These are phyloP conservation scores for Mycena rebaudengoi DNA, from an alignment of 768 basidiomycete genomes.

Conservation along the genomic window DNA sequence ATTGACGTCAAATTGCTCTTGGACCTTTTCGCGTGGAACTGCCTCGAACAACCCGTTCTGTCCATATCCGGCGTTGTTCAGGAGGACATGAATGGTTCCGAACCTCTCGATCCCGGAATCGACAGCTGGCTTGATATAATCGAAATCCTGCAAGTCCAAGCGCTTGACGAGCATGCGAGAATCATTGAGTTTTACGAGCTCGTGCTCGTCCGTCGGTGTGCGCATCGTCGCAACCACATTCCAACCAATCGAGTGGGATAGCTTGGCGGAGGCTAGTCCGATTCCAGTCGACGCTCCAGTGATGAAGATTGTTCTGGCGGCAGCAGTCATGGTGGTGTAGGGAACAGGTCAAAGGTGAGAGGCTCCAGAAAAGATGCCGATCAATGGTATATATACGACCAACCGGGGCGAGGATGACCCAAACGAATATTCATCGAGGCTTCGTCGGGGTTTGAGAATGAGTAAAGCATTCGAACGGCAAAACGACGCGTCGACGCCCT, in stretches of 20 bases:
- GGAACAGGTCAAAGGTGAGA: no score
- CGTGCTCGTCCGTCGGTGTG: constrained; percentile 13
- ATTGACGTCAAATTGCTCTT: constrained; percentile 33
- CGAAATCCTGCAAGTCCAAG: constrained; percentile 25
- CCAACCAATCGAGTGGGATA: constrained; percentile 30
- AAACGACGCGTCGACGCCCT: no score
- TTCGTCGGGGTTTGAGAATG: no score
- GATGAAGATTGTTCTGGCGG: constrained; percentile 27
- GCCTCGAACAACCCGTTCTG: constrained; percentile 31
- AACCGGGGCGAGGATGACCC: no score
- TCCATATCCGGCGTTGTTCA: constrained; percentile 34
- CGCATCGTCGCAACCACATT: constrained; percentile 35
- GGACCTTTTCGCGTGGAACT: constrained; percentile 26
- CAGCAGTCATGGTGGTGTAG: background rate
- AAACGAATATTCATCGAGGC: no score
- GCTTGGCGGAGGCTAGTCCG: constrained; percentile 30
- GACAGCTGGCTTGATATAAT: constrained; percentile 25
- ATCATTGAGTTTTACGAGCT: constrained; percentile 9
- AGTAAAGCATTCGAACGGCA: no score
- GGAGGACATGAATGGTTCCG: constrained; percentile 21
- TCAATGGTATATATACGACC: no score
- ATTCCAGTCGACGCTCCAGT: constrained; percentile 31
- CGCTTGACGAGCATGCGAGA: constrained; percentile 23
- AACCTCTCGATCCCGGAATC: constrained; percentile 21
- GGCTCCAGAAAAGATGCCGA: no score